These are phyloP conservation scores for Cyberlindnera mississippiensis DNA, from an alignment of 805 yeast genomes.

Conservation along the genomic window DNA sequence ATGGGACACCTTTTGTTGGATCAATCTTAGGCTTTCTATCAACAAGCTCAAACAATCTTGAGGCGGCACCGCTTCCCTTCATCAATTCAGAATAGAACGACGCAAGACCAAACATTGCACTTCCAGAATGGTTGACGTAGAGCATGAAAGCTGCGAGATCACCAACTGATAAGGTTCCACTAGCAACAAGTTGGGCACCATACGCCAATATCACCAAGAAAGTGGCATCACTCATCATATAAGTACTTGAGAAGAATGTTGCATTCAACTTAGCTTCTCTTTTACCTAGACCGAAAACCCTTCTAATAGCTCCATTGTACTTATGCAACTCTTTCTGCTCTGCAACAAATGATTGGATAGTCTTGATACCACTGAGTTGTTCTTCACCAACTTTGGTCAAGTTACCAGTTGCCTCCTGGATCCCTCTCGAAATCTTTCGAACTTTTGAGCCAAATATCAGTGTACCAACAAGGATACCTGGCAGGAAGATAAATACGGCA, in stretches of 20 bases:
- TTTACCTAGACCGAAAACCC: conserved; percentile 63
- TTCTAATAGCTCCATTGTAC: conserved; percentile 68
- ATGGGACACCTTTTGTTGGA: conserved; percentile 56
- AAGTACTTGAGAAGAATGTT: conserved; percentile 70
- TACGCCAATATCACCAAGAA: conserved; percentile 70
- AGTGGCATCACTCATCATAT: conserved; percentile 80
- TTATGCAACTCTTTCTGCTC: conserved; percentile 76
- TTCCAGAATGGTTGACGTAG: conserved; percentile 93
- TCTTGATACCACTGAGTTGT: conserved; percentile 78
- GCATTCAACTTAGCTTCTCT: conserved; percentile 80
- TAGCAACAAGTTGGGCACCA: conserved; percentile 78
- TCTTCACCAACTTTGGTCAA: conserved; percentile 91
- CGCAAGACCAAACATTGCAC: conserved; percentile 87
- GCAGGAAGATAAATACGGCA: conserved; percentile 73
- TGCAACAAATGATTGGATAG: conserved; percentile 90
- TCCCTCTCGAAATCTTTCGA: conserved; percentile 65
- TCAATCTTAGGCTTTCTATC: conserved; percentile 71
- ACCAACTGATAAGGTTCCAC: conserved; percentile 77
- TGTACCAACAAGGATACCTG: conserved; percentile 76
- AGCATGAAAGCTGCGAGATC: conserved; percentile 91
- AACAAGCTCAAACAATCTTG: conserved; percentile 82
- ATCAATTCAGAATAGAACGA: conserved; percentile 91
- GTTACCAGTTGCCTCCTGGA: conserved; percentile 84
- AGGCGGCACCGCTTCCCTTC: conserved; percentile 98
- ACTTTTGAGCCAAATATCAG: conserved; percentile 79